These are phyloP conservation scores for Ambispora gerdemannii DNA, from an alignment of 192 early-diverging fungal genomes.

Conservation along the genomic window DNA sequence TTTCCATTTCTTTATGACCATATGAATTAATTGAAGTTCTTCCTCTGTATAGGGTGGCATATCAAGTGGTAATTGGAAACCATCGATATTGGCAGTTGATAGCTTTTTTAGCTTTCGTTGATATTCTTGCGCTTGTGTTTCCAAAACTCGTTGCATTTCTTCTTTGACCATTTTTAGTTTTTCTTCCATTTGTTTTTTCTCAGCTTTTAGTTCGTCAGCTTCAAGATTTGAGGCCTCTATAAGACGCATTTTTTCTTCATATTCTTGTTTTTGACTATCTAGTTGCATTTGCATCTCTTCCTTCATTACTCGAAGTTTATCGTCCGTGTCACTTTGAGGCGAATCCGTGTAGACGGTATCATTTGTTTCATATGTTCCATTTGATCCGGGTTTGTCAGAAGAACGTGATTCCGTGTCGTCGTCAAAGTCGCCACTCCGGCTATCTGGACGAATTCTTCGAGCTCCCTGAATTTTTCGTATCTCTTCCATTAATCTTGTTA, in stretches of 20 bases:
- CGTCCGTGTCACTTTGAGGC: slow-evolving; percentile 37
- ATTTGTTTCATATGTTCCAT: slow-evolving; percentile 35
- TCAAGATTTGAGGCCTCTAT: slow-evolving; percentile 39
- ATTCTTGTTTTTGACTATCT: slow-evolving; percentile 50
- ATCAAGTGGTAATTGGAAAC: slow-evolving; percentile 34
- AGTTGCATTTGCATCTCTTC: slow-evolving; percentile 52
- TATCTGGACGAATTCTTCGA: slow-evolving; percentile 51
- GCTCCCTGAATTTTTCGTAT: slow-evolving; percentile 52
- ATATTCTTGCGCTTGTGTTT: slow-evolving; percentile 50
- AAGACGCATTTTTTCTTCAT: slow-evolving; percentile 53
- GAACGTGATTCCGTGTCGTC: slow-evolving; percentile 42
- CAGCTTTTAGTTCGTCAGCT: slow-evolving; percentile 41
- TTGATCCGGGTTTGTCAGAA: slow-evolving; percentile 30
- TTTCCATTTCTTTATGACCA: slow-evolving; percentile 47
- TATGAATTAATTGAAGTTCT: slow-evolving; percentile 42
- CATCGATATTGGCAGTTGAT: slow-evolving; percentile 35
- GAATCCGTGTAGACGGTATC: slow-evolving; percentile 24
- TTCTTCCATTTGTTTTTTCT: slow-evolving; percentile 44
- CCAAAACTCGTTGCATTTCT: slow-evolving; percentile 50
- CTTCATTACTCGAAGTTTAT: slow-evolving; percentile 46
- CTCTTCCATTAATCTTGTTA: slow-evolving; percentile 55
- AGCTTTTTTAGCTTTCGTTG: slow-evolving; percentile 51
- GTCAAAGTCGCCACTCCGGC: slow-evolving; percentile 43
- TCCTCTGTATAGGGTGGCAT: slow-evolving; percentile 42
- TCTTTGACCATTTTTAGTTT: slow-evolving; percentile 47